Evolutionary conservation across 495 filamentous ascomycete genomes (phyloP).

Genomic region (Durotheca rogersii): DNA sequence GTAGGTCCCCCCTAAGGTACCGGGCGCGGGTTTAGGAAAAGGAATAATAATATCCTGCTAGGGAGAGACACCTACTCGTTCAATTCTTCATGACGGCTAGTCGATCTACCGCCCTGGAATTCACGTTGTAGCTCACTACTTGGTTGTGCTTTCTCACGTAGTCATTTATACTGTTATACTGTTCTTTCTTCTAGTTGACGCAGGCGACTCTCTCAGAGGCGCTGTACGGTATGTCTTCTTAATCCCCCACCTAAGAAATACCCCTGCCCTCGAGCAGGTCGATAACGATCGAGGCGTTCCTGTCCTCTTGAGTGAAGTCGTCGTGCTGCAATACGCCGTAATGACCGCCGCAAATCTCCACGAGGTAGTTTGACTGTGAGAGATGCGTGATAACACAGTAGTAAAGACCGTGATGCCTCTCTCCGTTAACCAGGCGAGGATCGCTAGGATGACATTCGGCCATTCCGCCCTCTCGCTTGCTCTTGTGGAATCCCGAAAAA

Average conservation of each 20-base stretch:
- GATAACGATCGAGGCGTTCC: constrained; percentile 66
- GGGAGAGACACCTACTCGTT: constrained; percentile 38
- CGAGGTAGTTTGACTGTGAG: constrained; percentile 70
- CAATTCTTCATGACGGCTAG: constrained; percentile 67
- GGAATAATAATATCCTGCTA: neutral
- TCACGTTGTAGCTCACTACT: constrained; percentile 58
- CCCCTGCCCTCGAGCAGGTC: constrained; percentile 69
- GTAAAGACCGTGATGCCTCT: constrained; percentile 65
- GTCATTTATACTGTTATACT: too few relatives aligned
- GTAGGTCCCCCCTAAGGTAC: neutral
- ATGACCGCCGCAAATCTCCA: constrained; percentile 61
- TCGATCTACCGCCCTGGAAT: constrained; percentile 55
- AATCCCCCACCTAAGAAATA: constrained; percentile 69
- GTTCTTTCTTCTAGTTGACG: constrained; percentile 51
- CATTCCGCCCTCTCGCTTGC: neutral
- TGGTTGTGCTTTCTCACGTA: constrained; percentile 84
- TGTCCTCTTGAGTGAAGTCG: constrained; percentile 54
- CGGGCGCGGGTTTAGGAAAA: neutral
- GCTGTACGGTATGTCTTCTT: constrained; percentile 67
- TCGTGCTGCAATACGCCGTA: constrained; percentile 73
- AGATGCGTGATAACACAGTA: constrained; percentile 65
- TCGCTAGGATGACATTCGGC: constrained; percentile 17
- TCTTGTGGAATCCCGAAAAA: neutral
- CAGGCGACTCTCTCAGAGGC: constrained; percentile 61
- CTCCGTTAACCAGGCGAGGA: constrained; percentile 53